A percentile compares a stretch with the other conserved stretches of the same genome.
Conservation (phyloP, 2,329 filamentous ascomycete genomes). For the Scytalidium sp. region DNA sequence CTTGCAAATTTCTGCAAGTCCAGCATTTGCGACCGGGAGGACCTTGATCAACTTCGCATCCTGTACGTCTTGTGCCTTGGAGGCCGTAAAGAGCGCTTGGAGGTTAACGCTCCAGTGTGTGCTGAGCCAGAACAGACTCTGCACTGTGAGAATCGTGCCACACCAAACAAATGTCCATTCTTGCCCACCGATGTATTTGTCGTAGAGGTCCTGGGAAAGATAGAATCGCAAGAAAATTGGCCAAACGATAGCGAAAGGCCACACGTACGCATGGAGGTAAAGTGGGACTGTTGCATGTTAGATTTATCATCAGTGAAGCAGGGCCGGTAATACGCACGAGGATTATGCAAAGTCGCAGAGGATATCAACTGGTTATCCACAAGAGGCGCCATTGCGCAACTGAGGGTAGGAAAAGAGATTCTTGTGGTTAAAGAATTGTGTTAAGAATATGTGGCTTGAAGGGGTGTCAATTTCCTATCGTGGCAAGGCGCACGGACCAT, state of each 20-base stretch:
- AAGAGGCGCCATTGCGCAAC: constrained; percentile 65
- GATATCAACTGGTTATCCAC: constrained; percentile 91
- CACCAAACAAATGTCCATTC: constrained; percentile 99
- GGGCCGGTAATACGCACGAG: constrained; percentile 37
- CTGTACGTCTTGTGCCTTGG: constrained; percentile 63
- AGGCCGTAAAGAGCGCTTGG: constrained; percentile 76
- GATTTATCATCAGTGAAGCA: constrained; percentile 1
- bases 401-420: constrained; percentile 6
- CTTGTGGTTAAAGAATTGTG: background rate
- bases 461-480: background rate
- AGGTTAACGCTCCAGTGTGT: constrained; percentile 97
- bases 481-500: background rate
- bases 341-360: constrained; percentile 82
- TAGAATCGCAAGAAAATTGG: constrained; percentile 89
- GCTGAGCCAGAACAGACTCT: constrained; percentile 88
- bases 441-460: background rate
- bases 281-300: constrained; percentile 50
- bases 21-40: constrained; percentile 84
- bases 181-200: constrained; percentile 84
- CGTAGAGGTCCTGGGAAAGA: constrained; percentile 78
- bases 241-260: constrained; percentile 91
- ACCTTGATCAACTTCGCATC: constrained; percentile 89
- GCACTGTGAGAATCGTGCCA: constrained; percentile 80
- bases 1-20: constrained; percentile 81
- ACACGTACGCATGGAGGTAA: constrained; percentile 82